Base-by-base conservation (phyloP, 257 asterid species). In the Solanum infundibuliforme region DNA sequence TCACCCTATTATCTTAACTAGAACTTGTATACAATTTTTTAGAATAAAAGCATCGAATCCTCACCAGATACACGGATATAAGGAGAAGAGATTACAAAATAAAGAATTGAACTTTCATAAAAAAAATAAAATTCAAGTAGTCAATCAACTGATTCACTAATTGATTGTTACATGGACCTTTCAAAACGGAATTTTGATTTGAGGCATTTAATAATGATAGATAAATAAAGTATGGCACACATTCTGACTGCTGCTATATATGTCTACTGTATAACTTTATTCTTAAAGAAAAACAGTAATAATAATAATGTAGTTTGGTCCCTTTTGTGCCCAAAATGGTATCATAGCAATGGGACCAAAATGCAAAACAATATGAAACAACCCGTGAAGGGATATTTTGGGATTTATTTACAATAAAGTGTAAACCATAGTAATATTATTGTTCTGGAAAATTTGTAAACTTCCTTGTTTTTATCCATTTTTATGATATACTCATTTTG, bases 351-450 rank as follows among this genome's bases (percentile, higher is more conserved):
- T 71, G 86, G 74, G 88, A 34, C 87, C 91, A 87, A 89, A 87
- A 3, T 46, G 62, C 12, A 46, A 46, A 81, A 46, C 14, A 65
- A 85, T 69, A 87, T 62, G 20, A 65, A 72, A 77, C 73, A 84
- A 90, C 92, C 93, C 93, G 94, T 92, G 94, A 92, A 84, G 12
- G 35, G 89, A 88, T 87, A 43, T 85, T 87, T 16, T 87, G 85
- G 86, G 81, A 58, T 58, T 27, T 68, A 85, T 88, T 79, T 79
- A 39, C 71, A 62, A n/a, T 36, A 36, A 74, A 66, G n/a, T 12
- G 20, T 52, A 36, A 55, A 89, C 46, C 82, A 68, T 83, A 32
- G 48, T 36, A 21, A 4, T 35, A 39, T 31, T 38, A 6, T 27
- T 68, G 43, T 83, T 82, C 25, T 52, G 38, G 41, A 83, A 39